Base-by-base conservation (phyloP, 768 basidiomycete species). In the Nidularia pulvinata region DNA sequence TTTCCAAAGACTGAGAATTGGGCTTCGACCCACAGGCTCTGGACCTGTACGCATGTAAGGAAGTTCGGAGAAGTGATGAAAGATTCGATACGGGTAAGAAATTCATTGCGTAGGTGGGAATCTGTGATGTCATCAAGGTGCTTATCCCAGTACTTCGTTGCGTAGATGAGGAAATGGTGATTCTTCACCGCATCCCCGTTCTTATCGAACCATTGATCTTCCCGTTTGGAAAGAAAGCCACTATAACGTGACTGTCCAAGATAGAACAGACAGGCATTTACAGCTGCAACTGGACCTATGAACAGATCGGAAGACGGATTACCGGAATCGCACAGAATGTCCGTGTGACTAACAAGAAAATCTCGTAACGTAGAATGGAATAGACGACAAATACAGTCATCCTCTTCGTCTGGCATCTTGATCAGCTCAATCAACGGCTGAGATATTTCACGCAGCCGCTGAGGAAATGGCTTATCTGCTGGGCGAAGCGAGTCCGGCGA, bases 91-190 rank as follows among this genome's bases (percentile, higher is more conserved):
- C 51, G 57, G 5, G 52, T 52, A 6, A 47, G 33, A 13, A 65
- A 22, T 42, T 36, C 48, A 0, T 57, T 16, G 7, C 54, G 53
- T 7, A 34, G 22, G 10, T 55, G 30, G 10, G 16, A 33, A 16
- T 47, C 46, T 13, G 16, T 19, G 16, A 64, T 50, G n/a, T 61
- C 46, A 33, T 65, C 62, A 25, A 71, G 56, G 43, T 66, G 65
- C 35, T 65, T 66, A 48, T 63, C 67, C 69, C 69, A 71, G 53
- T 71, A 67, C 43, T 71, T 71, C 2, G 67, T 62, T 6, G 57
- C 50, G 46, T 71, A 71, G 6, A 55, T 35, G 33, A 60, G 58
- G 54, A 71, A 69, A 9, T 51, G 61, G 37, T 66, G 67, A 7
- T 61, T 49, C 19, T 63, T 51, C 10, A 69, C 58, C 1, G 62